Conservation (phyloP, 768 basidiomycete genomes). For the Naematelia encephala region DNA sequence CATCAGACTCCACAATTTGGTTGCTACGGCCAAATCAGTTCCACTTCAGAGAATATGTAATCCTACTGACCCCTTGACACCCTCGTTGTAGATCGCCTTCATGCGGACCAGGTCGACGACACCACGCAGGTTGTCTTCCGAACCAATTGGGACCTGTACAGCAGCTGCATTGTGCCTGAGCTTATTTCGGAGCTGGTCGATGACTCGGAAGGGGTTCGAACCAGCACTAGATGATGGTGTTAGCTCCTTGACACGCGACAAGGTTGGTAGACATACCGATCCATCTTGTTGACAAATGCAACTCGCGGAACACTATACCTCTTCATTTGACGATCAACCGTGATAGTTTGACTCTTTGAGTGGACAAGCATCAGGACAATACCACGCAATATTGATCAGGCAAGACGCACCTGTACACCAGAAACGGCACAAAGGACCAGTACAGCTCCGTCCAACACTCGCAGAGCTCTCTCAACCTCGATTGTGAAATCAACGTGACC, state of each 20-base stretch:
- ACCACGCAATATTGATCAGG: neutral
- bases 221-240: slow-evolving; percentile 64
- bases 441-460: slow-evolving; percentile 94
- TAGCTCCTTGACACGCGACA: neutral
- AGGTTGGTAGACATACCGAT: slow-evolving; percentile 59
- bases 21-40: slow-evolving; percentile 55
- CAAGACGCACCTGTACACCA: slow-evolving; percentile 73
- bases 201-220: slow-evolving; percentile 93
- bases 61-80: slow-evolving; percentile 74
- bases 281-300: slow-evolving; percentile 99
- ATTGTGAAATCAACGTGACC: slow-evolving; percentile 99
- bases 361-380: neutral
- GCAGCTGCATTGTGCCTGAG: slow-evolving; percentile 89
- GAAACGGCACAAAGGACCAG: slow-evolving; percentile 95
- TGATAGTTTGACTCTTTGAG: slow-evolving; percentile 88
- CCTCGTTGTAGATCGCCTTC: slow-evolving; percentile 92
- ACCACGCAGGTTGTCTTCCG: slow-evolving; percentile 79
- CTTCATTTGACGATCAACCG: slow-evolving; percentile 98
- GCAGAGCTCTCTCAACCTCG: slow-evolving; percentile 93
- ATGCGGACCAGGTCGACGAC: slow-evolving; percentile 91
- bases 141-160: slow-evolving; percentile 91
- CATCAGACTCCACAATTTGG: slow-evolving; percentile 73
- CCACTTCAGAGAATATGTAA: neutral
- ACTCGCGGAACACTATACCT: slow-evolving; percentile 93
- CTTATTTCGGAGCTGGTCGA: slow-evolving; percentile 85